These are phyloP conservation scores for Alternaria alternata DNA, from an alignment of 2,329 filamentous ascomycete genomes.

Conservation along the genomic window DNA sequence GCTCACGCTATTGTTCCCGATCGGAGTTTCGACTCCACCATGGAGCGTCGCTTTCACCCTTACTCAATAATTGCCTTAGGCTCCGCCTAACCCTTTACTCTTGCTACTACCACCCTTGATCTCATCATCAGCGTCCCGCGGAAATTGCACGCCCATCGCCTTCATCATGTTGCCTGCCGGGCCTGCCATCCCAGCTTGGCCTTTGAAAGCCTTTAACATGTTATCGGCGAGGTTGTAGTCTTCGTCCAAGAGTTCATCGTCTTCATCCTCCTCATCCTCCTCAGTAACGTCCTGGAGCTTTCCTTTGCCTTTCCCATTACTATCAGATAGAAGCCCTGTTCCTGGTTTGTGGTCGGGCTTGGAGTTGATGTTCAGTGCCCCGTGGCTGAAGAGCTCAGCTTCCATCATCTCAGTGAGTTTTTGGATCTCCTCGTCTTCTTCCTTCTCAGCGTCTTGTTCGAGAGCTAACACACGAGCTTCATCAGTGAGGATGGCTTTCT, in stretches of 20 bases:
- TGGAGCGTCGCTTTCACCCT: neutral
- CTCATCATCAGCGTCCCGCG: constrained; percentile 75
- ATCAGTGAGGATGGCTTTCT: constrained; percentile 44
- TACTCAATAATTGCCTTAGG: neutral
- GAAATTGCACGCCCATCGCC: constrained; percentile 83
- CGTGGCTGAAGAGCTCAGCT: constrained; percentile 73
- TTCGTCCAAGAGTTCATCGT: constrained; percentile 67
- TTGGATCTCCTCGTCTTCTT: constrained; percentile 65
- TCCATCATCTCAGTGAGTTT: constrained; percentile 75
- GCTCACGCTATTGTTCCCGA: neutral
- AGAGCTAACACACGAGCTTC: constrained; percentile 47
- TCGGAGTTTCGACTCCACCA: neutral
- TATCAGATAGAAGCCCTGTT: constrained; percentile 9
- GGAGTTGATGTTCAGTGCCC: constrained; percentile 64
- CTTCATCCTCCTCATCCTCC: constrained; percentile 57
- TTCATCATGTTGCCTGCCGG: constrained; percentile 87
- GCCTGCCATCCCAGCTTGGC: constrained; percentile 83
- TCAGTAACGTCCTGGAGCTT: constrained; percentile 25
- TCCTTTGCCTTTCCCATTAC: constrained; percentile 23
- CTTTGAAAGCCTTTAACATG: constrained; percentile 89
- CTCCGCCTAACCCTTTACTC: neutral
- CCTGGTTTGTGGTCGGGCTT: constrained; percentile 23
- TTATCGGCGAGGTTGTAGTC: constrained; percentile 92
- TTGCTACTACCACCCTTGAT: constrained; percentile 6
- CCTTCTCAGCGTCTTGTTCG: constrained; percentile 52